phyloP scores from a whole-genome alignment of 495 filamentous ascomycete genomes.

The Aspergillus heteromorphus region DNA sequence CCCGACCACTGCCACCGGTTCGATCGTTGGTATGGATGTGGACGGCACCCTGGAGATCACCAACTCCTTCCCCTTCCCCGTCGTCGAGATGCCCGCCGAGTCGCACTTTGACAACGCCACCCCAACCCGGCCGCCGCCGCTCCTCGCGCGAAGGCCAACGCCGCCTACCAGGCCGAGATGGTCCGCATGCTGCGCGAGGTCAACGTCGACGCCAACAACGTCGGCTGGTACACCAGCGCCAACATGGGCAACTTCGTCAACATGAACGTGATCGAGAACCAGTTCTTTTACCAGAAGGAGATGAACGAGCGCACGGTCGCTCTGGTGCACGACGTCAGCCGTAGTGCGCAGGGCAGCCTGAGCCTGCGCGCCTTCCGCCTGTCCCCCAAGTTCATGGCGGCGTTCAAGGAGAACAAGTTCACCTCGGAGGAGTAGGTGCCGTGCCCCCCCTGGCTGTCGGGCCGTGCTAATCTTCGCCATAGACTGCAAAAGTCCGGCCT shows the following conservation, averaged over 20 bases:
- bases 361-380: slow-evolving; percentile 88
- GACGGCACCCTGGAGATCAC: slow-evolving; percentile 82
- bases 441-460: neutral
- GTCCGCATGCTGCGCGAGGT: slow-evolving; percentile 93
- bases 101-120: slow-evolving; percentile 73
- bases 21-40: slow-evolving; percentile 88
- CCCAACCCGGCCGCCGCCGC: slow-evolving; percentile 79
- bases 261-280: slow-evolving; percentile 93
- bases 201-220: slow-evolving; percentile 96
- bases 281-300: slow-evolving; percentile 92
- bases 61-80: slow-evolving; percentile 91
- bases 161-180: slow-evolving; percentile 92
- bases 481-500: slow-evolving; percentile 89
- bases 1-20: slow-evolving; percentile 84
- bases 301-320: slow-evolving; percentile 90
- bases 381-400: slow-evolving; percentile 81
- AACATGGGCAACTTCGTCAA: slow-evolving; percentile 99
- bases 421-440: slow-evolving; percentile 77
- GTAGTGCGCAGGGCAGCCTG: slow-evolving; percentile 85
- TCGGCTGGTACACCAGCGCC: slow-evolving; percentile 97
- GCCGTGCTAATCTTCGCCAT: neutral
- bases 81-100: slow-evolving; percentile 69
- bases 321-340: slow-evolving; percentile 88
- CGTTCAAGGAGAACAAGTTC: slow-evolving; percentile 95
- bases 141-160: slow-evolving; percentile 85